A percentile compares a stretch with the other conserved stretches of the same genome.
phyloP scores from a whole-genome alignment of 768 basidiomycete genomes.

The Suillus placidus region DNA sequence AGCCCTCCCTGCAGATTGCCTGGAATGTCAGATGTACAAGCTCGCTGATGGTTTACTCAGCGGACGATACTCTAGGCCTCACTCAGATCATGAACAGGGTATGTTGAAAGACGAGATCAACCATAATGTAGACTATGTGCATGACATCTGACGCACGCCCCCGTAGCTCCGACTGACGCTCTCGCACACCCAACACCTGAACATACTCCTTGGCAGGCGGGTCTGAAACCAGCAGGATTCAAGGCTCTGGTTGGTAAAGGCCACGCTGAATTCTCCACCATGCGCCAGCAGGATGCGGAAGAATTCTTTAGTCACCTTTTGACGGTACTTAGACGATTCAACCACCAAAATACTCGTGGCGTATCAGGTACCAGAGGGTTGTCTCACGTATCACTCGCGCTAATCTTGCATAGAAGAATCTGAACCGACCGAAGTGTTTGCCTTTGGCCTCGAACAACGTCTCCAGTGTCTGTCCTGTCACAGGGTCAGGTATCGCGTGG shows the following conservation, averaged over 20 bases:
- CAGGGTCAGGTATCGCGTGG: conserved; percentile 81
- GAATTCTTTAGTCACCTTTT: conserved; percentile 90
- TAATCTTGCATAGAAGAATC: conserved; percentile 11
- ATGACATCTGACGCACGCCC: conserved; percentile 9
- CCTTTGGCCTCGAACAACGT: conserved; percentile 84
- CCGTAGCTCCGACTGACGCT: conserved; percentile 32
- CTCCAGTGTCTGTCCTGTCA: conserved; percentile 80
- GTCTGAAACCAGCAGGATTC: conserved; percentile 80
- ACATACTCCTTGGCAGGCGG: conserved; percentile 58
- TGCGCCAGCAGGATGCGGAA: conserved; percentile 96
- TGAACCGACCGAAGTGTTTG: conserved; percentile 78
- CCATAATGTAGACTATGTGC: conserved; percentile 17
- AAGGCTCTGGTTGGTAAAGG: conserved; percentile 91
- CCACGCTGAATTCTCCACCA: conserved; percentile 92
- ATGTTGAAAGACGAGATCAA: not conserved
- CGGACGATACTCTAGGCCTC: conserved; percentile 82
- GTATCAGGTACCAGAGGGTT: conserved; percentile 28
- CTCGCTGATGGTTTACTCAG: conserved; percentile 90
- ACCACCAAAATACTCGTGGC: conserved; percentile 48
- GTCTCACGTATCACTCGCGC: conserved; percentile 27
- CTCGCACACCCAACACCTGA: conserved; percentile 34
- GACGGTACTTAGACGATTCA: conserved; percentile 68
- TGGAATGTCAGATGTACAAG: conserved; percentile 96
- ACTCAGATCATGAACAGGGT: conserved; percentile 34
- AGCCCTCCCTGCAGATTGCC: conserved; percentile 74